Percentiles rank a stretch among this genome's conserved stretches.
Conservation (phyloP, 1,139 yeast species). For the Saccharomycopsis crataegensis region DNA sequence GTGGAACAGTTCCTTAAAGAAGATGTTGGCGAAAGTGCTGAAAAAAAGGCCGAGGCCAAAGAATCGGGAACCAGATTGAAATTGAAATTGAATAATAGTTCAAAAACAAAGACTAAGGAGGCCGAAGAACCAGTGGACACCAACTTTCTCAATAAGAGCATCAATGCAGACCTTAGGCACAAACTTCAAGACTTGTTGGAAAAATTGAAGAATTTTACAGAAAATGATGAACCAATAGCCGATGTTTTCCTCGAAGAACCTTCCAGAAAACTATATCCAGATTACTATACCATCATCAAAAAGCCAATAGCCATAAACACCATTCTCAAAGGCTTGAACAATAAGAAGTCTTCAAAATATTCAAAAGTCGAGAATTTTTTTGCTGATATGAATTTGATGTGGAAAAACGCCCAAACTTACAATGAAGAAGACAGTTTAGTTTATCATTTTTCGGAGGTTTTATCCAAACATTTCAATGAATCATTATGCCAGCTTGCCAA, state of each 20-base stretch:
- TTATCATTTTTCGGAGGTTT: constrained; percentile 60
- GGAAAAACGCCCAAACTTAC: constrained; percentile 71
- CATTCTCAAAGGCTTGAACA: constrained; percentile 37
- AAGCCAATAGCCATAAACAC: constrained; percentile 70
- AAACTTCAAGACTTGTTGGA: constrained; percentile 28
- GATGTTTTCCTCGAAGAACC: constrained; percentile 51
- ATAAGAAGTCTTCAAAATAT: constrained; percentile 36
- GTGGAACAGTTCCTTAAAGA: constrained; percentile 27
- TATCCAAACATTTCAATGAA: constrained; percentile 54
- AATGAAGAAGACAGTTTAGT: constrained; percentile 68
- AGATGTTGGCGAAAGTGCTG: constrained; percentile 2
- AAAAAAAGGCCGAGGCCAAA: constrained; percentile 4
- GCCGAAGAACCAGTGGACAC: background rate
- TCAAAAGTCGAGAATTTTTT: constrained; percentile 42
- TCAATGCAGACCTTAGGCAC: constrained; percentile 26
- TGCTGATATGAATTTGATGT: constrained; percentile 48
- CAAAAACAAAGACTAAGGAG: background rate
- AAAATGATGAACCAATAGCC: constrained; percentile 27
- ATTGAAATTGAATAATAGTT: background rate
- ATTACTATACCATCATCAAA: constrained; percentile 60
- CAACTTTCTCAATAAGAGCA: constrained; percentile 22
- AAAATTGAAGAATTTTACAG: constrained; percentile 37
- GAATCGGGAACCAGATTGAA: background rate
- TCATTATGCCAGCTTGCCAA: constrained; percentile 18
- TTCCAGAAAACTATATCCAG: constrained; percentile 53